These are phyloP conservation scores for Globisporangium splendens DNA, from an alignment of 352 stramenopile species.

Conservation along the genomic window DNA sequence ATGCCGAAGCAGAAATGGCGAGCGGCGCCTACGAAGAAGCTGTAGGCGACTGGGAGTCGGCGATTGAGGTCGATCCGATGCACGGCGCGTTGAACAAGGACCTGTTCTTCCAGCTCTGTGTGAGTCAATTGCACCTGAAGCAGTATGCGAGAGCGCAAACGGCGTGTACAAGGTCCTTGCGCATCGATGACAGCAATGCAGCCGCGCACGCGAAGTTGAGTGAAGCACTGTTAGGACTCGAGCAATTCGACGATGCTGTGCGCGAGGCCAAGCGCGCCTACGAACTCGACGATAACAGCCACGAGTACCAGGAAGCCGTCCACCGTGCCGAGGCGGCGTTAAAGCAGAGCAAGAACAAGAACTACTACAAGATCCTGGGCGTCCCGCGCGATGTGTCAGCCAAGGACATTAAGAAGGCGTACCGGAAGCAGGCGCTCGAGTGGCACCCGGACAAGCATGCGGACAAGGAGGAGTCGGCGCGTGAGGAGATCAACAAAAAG, in stretches of 20 bases:
- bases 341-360: constrained; percentile 90
- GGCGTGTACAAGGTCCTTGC: constrained; percentile 46
- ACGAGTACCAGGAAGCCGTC: constrained; percentile 72
- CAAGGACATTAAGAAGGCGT: constrained; percentile 96
- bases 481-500: constrained; percentile 88
- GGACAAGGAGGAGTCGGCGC: constrained; percentile 64
- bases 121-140: constrained; percentile 55
- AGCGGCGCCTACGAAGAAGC: constrained; percentile 50
- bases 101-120: constrained; percentile 70
- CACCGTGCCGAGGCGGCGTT: constrained; percentile 76
- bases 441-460: constrained; percentile 93
- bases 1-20: constrained; percentile 53
- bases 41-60: constrained; percentile 59
- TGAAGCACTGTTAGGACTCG: constrained; percentile 62
- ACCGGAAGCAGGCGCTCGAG: constrained; percentile 92
- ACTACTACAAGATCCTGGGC: constrained; percentile 89
- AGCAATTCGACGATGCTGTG: constrained; percentile 83
- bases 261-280: constrained; percentile 54
- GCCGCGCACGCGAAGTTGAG: constrained; percentile 68
- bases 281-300: constrained; percentile 65
- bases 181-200: constrained; percentile 43
- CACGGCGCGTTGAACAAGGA: constrained; percentile 75
- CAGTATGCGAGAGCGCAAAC: constrained; percentile 46
- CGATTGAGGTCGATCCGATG: constrained; percentile 53
- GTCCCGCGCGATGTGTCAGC: constrained; percentile 80